Evolutionary conservation across 306 rosid species (phyloP), one percentile per base, ranked within the genome.

Genomic region (Vigna unguiculata): DNA sequence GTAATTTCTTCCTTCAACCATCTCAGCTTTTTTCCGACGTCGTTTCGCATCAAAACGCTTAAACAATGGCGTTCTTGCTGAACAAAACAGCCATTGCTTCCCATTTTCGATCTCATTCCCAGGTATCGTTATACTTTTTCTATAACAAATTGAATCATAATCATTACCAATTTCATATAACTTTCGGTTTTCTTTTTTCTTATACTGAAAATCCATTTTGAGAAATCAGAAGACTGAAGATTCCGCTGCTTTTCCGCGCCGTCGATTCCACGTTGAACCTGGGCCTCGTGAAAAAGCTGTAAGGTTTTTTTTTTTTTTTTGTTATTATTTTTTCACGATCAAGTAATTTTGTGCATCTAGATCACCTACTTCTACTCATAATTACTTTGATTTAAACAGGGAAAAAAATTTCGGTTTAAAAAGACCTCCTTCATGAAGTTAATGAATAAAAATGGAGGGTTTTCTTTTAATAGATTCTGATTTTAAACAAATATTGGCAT

Each of bases 261-360:
- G 97, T 69, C 86, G 82, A 81, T 88, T 72, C 80, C 98, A 95
- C 72, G 51, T 86, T 82, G 88, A 87, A 76, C 92, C 88, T 6
- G 97, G 96, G 11, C n/a, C 88, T 45, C 98, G 98, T 59, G 96
- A 92, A 84, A 87, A 89, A 85, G 98, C 97, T 51, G 98, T 92
- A 83, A 90, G 89, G 1, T 25, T 16, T 46, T 2, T 9, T 1
- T 40, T 15, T 69, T 21, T 77, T 36, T 1, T 73, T 32, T 36
- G 0, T 54, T 55, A 53, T 20, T 57, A 11, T 15, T 8, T 41
- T 58, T 32, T n/a, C 5, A 4, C 24, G 15, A 49, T 72, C 47
- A 46, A 25, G 45, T 34, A n/a, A 28, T 25, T 74, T 38, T 24
- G 43, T 80, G 46, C 13, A 4, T 68, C 49, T 25, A 25, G 59